Evolutionary conservation across 1,284 basidiomycete genomes (phyloP), one percentile per base, ranked within the genome.

Genomic region (Marasmius sp.): DNA sequence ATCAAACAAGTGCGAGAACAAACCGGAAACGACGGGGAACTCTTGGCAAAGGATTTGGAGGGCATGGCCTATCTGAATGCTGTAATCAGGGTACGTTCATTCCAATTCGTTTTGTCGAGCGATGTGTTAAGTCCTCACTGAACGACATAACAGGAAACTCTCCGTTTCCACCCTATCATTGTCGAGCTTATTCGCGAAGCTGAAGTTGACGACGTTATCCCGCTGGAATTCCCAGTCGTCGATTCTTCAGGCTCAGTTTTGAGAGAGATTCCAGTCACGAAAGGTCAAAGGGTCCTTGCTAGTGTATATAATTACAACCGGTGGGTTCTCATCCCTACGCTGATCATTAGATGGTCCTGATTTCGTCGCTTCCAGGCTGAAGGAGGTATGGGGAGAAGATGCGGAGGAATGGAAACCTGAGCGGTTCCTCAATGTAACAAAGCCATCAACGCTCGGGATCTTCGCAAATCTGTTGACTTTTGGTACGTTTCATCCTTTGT

Each of bases 31-130:
- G 58, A 51, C 6, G 51, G 20, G 2, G 71, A 69, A 10, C 68
- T 73, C 52, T 65, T 64, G 43, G 61, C 68, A 5, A 66, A 68
- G 12, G 74, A 76, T 57, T 66, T 47, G 45, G 45, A 47, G 9
- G 45, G 45, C 7, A 47, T 47, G 45, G 45, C 45, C 8, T 20
- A 47, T n/a, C n/a, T 47, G 45, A 47, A 47, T 47, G n/a, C n/a
- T 8, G 45, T 47, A 7, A 47, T 47, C 16, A 47, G 16, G 45
- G 45, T 47, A 16, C 45, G 45, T 20, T 6, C 3, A 43, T 47
- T 2, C 6, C 45, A 16, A 8, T 47, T 14, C 41, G 11, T 43
- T 43, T 41, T 43, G 11, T n/a, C n/a, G 11, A 12, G n/a, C 16
- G 9, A 9, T 43, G n/a, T 43, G 41, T 43, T 6, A 12, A 43